Percentiles rank a stretch among this genome's conserved stretches.
These are phyloP conservation scores for Porogramme epimiltina DNA, from an alignment of 1,284 basidiomycete species.

Conservation along the genomic window DNA sequence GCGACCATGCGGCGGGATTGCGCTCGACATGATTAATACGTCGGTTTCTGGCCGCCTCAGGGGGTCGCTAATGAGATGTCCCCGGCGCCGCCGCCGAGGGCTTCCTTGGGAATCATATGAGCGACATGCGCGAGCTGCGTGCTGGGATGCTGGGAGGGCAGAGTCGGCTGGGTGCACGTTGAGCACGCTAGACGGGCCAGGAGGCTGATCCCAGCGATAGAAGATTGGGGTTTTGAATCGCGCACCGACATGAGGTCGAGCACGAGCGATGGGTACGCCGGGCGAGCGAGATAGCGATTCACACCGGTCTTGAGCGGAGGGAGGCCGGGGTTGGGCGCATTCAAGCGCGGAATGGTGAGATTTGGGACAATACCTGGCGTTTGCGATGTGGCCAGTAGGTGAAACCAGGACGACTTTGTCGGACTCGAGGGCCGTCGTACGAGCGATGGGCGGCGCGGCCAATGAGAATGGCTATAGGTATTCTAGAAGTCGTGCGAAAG, in stretches of 20 bases:
- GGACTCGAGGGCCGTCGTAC: conserved; percentile 5
- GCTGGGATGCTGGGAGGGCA: not conserved
- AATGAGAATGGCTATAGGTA: conserved; percentile 7
- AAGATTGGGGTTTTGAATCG: not conserved
- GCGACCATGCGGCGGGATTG: too few species aligned
- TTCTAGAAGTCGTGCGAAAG: conserved; percentile 21
- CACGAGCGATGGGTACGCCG: not conserved
- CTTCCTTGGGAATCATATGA: not conserved
- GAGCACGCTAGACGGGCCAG: not conserved
- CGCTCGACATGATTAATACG: too few species aligned
- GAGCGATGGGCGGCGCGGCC: conserved; percentile 9
- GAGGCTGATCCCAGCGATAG: conserved; percentile 1
- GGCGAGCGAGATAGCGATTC: not conserved
- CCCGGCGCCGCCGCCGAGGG: too few species aligned
- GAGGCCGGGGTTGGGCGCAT: not conserved
- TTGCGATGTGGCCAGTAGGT: not conserved
- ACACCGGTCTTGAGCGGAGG: not conserved
- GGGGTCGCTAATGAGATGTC: not conserved
- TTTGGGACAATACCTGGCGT: not conserved
- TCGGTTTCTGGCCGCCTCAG: too few species aligned
- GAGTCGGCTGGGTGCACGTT: not conserved
- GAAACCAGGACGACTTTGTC: not conserved
- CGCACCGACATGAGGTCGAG: not conserved
- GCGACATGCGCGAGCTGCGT: not conserved
- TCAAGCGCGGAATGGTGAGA: not conserved